Conservation (phyloP, 495 filamentous ascomycete species). For the Neurospora sp. region DNA sequence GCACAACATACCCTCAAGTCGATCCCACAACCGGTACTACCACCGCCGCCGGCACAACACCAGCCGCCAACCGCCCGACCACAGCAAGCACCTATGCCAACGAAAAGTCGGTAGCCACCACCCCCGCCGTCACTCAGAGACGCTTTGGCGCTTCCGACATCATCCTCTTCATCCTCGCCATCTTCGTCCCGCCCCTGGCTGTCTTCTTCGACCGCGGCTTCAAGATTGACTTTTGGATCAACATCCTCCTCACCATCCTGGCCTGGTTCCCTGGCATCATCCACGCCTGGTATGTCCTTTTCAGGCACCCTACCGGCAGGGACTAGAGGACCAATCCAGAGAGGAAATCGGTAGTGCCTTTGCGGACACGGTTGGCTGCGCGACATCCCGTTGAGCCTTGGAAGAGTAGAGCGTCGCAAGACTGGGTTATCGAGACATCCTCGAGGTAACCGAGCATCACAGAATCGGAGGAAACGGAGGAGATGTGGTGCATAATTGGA, state of each 20-base stretch:
- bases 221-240: slow-evolving; percentile 73
- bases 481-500: not conserved
- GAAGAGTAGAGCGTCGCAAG: not conserved
- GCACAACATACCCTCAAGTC: not conserved
- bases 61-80: not conserved
- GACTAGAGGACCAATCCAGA: not conserved
- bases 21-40: not conserved
- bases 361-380: not conserved
- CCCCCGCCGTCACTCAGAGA: not conserved
- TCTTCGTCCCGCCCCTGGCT: slow-evolving; percentile 79
- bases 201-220: slow-evolving; percentile 88
- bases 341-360: slow-evolving; percentile 13
- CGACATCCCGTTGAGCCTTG: not conserved
- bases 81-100: not conserved
- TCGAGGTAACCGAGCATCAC: not conserved
- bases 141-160: slow-evolving; percentile 2
- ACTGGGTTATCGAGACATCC: not conserved
- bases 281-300: slow-evolving; percentile 47
- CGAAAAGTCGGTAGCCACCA: not conserved
- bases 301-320: not conserved
- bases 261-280: slow-evolving; percentile 71
- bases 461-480: not conserved
- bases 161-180: slow-evolving; percentile 41
- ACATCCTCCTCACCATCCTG: slow-evolving; percentile 76
- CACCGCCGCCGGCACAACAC: not conserved